Base-by-base conservation (phyloP, 441 rosid species). In the Corymbia calophylla region DNA sequence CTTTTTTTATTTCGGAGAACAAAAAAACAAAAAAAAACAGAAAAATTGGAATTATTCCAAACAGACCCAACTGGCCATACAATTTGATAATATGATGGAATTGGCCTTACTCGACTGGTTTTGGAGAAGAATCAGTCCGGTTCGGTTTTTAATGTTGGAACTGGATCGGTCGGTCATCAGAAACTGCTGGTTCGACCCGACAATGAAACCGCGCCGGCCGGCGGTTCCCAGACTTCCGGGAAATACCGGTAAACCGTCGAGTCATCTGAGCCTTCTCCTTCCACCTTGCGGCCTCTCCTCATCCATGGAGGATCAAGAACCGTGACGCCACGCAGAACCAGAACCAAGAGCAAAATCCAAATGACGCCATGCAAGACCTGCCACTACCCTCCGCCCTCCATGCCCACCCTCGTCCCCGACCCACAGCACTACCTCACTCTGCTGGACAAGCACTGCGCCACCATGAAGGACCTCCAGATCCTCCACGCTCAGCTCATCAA, bases 401-500 rank as follows among this genome's bases (percentile, higher is more conserved):
- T 88, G 39, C 80, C 93, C 88, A 90, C 88, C 44, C 90, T 89
- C 88, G 89, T 93, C 92, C 90, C 94, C 48, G 89, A 89, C 60
- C 84, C 84, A 8, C 94, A 93, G n/a, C 91, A 94, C 47, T 89
- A 88, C 90, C 93, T 96, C 89, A 89, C 93, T 39, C 89, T 94
- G 92, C 92, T 96, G 12, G 95, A 94, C 21, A 92, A 92, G 32
- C 93, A 90, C 47, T 96, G 96, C 91, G 89, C 89, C 62, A 92
- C 91, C 89, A 94, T 95, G 94, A 93, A 92, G 92, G 98, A 96
- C 91, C 96, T 97, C 88, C 94, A 91, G 87, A 94, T 93, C 89
- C 88, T 95, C 93, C 99, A 97, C 85, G 92, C 95, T 90, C 95
- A 91, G 32, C 93, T 97, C 93, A 93, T 97, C 92, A 97, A 97